Conservation (phyloP, 768 basidiomycete genomes). For the Mrakia blollopis region DNA sequence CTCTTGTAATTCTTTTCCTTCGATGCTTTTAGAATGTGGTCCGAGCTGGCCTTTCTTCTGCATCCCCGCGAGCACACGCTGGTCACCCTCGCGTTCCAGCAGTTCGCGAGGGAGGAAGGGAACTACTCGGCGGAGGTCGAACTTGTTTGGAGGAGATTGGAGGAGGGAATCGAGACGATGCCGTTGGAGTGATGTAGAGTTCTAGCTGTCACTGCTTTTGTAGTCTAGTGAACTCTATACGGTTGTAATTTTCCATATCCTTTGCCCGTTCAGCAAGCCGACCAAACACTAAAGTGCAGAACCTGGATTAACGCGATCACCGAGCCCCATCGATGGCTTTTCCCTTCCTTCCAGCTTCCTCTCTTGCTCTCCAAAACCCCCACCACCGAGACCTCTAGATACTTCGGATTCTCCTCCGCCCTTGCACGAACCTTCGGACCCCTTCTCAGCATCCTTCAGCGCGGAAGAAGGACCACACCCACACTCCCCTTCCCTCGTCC, state of each 20-base stretch:
- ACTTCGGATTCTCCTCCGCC: too few relatives aligned
- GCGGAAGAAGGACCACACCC: too few relatives aligned
- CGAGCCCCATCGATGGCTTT: not conserved
- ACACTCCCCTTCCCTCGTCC: too few relatives aligned
- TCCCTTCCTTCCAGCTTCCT: not conserved
- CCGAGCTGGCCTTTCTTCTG: slow-evolving; percentile 84
- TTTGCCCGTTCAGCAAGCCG: too few relatives aligned
- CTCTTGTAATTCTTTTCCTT: not conserved
- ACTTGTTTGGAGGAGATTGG: slow-evolving; percentile 69
- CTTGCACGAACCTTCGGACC: too few relatives aligned
- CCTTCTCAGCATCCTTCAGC: too few relatives aligned
- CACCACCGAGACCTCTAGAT: not conserved
- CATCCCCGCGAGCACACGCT: slow-evolving; percentile 86
- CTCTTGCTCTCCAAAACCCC: not conserved
- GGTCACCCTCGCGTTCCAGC: slow-evolving; percentile 65
- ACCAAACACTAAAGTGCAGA: too few relatives aligned
- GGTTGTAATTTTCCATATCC: too few relatives aligned
- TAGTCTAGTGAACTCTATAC: too few relatives aligned
- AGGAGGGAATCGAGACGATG: slow-evolving; percentile 70
- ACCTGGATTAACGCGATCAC: too few relatives aligned
- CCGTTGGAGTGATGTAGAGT: slow-evolving; percentile 63
- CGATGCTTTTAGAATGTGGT: slow-evolving; percentile 67
- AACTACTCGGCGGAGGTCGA: slow-evolving; percentile 60
- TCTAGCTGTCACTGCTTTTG: not conserved
- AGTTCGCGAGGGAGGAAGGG: slow-evolving; percentile 68